Conservation (phyloP, 768 basidiomycete species). For the Paxillus ammoniavirescens region DNA sequence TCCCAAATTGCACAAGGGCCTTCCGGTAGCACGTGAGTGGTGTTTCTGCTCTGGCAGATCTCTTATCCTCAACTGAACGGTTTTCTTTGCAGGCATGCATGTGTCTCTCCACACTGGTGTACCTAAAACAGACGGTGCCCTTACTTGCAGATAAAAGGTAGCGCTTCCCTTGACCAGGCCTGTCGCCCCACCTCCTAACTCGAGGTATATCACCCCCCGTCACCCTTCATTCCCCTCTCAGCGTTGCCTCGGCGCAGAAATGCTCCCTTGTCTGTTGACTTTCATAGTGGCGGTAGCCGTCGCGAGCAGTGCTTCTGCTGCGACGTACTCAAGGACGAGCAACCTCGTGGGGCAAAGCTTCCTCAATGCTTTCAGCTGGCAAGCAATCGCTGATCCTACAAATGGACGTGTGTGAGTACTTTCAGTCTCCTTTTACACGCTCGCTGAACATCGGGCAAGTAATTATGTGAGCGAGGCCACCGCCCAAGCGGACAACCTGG, state of each 20-base stretch:
- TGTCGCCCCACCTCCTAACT: background rate
- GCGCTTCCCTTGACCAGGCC: too few species aligned
- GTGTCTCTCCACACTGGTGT: background rate
- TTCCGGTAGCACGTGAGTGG: background rate
- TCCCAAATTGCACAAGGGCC: background rate
- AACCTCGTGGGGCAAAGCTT: slow-evolving; percentile 53
- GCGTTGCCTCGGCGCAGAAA: background rate
- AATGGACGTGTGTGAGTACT: slow-evolving; percentile 32
- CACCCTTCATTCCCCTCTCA: background rate
- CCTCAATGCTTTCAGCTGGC: slow-evolving; percentile 33
- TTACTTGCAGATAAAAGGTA: background rate
- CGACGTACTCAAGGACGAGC: slow-evolving; percentile 44
- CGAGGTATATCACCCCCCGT: background rate
- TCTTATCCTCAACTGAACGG: background rate
- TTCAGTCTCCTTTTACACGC: background rate
- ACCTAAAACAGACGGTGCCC: background rate
- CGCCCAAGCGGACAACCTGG: slow-evolving; percentile 54
- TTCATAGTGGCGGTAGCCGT: background rate
- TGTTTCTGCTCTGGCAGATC: background rate
- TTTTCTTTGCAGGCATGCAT: background rate
- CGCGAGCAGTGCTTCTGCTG: slow-evolving; percentile 28
- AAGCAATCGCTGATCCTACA: slow-evolving; percentile 32
- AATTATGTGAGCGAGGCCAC: slow-evolving; percentile 47
- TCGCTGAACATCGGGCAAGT: slow-evolving; percentile 19
- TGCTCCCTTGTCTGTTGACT: background rate